These are phyloP conservation scores for Nemania serpens DNA, from an alignment of 2,329 filamentous ascomycete genomes.

Conservation along the genomic window DNA sequence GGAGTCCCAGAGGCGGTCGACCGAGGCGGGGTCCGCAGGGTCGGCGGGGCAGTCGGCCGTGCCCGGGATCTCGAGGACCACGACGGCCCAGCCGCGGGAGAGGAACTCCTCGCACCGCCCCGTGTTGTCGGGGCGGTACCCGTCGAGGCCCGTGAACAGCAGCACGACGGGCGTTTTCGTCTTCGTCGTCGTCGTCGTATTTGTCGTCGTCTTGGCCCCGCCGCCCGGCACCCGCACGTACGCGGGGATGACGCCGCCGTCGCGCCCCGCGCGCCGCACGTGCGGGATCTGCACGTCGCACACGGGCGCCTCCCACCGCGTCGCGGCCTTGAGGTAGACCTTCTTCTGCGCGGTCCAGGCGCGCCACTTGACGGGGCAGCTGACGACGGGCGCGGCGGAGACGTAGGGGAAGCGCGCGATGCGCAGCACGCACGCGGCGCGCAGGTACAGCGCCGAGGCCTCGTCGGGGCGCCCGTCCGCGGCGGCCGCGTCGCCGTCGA, in stretches of 20 bases:
- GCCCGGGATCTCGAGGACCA: slow-evolving; percentile 68
- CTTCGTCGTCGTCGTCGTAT: not conserved
- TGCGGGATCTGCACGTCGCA: slow-evolving; percentile 67
- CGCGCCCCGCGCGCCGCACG: slow-evolving; percentile 51
- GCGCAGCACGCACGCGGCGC: slow-evolving; percentile 73
- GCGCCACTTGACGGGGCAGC: slow-evolving; percentile 56
- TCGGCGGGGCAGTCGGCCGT: slow-evolving; percentile 71
- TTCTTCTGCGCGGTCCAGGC: slow-evolving; percentile 71
- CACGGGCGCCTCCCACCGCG: slow-evolving; percentile 61
- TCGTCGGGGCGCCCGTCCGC: slow-evolving; percentile 42
- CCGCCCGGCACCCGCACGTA: slow-evolving; percentile 66
- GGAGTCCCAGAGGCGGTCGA: slow-evolving; percentile 66
- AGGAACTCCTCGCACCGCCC: slow-evolving; percentile 65
- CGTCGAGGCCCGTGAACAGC: slow-evolving; percentile 65
- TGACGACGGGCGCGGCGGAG: slow-evolving; percentile 45
- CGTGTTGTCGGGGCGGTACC: slow-evolving; percentile 67
- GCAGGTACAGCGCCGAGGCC: slow-evolving; percentile 58
- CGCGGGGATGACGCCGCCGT: slow-evolving; percentile 63
- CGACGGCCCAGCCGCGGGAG: slow-evolving; percentile 63
- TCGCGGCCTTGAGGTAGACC: slow-evolving; percentile 62
- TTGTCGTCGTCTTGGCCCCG: not conserved
- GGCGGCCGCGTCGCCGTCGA: slow-evolving; percentile 56
- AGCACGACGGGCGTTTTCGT: slow-evolving; percentile 52
- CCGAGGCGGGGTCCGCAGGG: slow-evolving; percentile 59
- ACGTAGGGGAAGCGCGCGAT: slow-evolving; percentile 73